Evolutionary conservation across 1,284 basidiomycete species (phyloP).

Genomic region (Tilletiopsis washingtonensis): DNA sequence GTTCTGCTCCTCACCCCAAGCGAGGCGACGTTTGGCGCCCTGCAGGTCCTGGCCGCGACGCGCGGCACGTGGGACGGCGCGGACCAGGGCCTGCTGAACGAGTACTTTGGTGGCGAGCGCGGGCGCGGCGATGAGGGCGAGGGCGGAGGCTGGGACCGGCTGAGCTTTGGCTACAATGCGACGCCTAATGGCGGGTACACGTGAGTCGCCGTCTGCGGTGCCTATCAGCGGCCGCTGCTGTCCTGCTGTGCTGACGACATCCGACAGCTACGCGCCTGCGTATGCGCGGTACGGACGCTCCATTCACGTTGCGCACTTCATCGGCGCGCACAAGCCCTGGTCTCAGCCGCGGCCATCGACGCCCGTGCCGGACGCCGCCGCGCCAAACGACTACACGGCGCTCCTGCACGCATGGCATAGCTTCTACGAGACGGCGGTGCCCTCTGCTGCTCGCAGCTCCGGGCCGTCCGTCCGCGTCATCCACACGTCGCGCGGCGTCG

Average conservation of each 20-base stretch:
- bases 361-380: neutral
- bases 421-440: slow-evolving; percentile 79
- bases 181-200: slow-evolving; percentile 96
- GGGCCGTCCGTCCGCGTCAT: slow-evolving; percentile 21
- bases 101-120: slow-evolving; percentile 60
- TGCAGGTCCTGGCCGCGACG: slow-evolving; percentile 61
- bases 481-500: slow-evolving; percentile 32
- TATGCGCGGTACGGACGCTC: slow-evolving; percentile 82
- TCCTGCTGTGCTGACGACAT: too few species aligned
- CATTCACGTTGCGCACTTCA: slow-evolving; percentile 87
- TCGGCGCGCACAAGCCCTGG: slow-evolving; percentile 92
- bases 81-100: slow-evolving; percentile 91
- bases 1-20: slow-evolving; percentile 79
- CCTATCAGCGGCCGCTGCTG: too few species aligned
- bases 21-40: slow-evolving; percentile 68
- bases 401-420: slow-evolving; percentile 83
- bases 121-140: slow-evolving; percentile 43
- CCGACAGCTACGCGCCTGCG: slow-evolving; percentile 74
- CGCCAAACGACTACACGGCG: slow-evolving; percentile 57
- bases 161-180: slow-evolving; percentile 79
- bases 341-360: slow-evolving; percentile 43
- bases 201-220: slow-evolving; percentile 55
- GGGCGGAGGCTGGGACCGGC: slow-evolving; percentile 74
- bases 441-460: slow-evolving; percentile 49
- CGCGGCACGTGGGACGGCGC: slow-evolving; percentile 93